Evolutionary conservation across 2,329 filamentous ascomycete species (phyloP).

Genomic region (Cryphonectria radicalis): DNA sequence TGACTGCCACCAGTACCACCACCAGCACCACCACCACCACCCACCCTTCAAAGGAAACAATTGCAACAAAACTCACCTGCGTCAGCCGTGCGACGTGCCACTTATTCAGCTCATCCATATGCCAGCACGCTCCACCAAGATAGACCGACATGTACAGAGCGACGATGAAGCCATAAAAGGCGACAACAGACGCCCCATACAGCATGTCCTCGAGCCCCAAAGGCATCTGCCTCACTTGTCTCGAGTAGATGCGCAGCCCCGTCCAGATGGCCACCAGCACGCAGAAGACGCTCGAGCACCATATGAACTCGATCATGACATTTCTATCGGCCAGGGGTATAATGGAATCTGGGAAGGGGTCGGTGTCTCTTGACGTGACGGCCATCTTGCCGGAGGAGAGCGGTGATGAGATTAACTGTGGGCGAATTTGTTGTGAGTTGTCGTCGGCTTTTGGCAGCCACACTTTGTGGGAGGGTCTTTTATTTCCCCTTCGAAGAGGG

Average conservation of each 20-base stretch:
- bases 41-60: neutral
- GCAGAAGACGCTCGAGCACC: conserved; percentile 18
- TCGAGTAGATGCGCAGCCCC: conserved; percentile 22
- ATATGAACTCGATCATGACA: conserved; percentile 17
- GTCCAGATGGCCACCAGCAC: conserved; percentile 21
- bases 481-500: too few relatives aligned
- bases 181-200: conserved; percentile 14
- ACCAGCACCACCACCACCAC: neutral
- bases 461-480: too few relatives aligned
- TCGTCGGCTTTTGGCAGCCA: too few relatives aligned
- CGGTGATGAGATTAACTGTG: neutral
- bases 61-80: conserved; percentile 14
- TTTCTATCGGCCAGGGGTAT: conserved; percentile 17
- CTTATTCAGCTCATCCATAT: conserved; percentile 18
- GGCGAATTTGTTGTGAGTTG: neutral
- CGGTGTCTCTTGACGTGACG: neutral
- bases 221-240: conserved; percentile 13
- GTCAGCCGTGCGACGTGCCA: conserved; percentile 22
- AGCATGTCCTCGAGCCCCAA: conserved; percentile 18
- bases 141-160: conserved; percentile 15
- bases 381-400: neutral
- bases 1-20: too few relatives aligned
- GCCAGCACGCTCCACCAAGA: conserved; percentile 20
- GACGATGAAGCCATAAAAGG: conserved; percentile 22
- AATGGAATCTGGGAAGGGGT: conserved; percentile 10